These are phyloP conservation scores for Talaromyces sp. DNA, from an alignment of 2,329 filamentous ascomycete genomes.

Conservation along the genomic window DNA sequence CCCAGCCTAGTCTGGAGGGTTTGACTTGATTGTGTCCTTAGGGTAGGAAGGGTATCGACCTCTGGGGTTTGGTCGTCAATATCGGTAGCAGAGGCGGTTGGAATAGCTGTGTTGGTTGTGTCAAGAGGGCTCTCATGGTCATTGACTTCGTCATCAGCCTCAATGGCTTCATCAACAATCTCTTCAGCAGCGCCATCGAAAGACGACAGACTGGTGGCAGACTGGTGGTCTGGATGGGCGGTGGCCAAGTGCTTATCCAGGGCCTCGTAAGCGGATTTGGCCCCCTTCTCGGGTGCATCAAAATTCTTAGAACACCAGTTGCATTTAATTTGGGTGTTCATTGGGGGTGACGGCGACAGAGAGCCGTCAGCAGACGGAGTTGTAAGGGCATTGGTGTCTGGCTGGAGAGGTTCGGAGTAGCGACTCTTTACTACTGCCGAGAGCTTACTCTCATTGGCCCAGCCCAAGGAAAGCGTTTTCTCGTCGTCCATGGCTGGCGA, in stretches of 20 bases:
- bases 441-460: constrained; percentile 29
- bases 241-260: constrained; percentile 29
- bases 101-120: constrained; percentile 3
- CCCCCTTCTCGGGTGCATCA: constrained; percentile 21
- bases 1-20: constrained; percentile 15
- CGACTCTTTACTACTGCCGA: constrained; percentile 31
- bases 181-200: constrained; percentile 22
- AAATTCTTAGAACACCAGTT: constrained; percentile 32
- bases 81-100: constrained; percentile 12
- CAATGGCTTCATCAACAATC: constrained; percentile 3
- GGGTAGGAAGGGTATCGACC: constrained; percentile 10
- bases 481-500: constrained; percentile 23
- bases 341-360: constrained; percentile 26
- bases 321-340: constrained; percentile 24
- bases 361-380: constrained; percentile 32
- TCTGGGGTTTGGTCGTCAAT: constrained; percentile 15
- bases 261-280: constrained; percentile 20
- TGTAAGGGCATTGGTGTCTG: constrained; percentile 13
- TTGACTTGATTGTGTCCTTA: constrained; percentile 6
- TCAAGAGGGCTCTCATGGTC: constrained; percentile 11
- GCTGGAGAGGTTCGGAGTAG: constrained; percentile 32
- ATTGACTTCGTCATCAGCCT: constrained; percentile 13
- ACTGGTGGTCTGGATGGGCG: constrained; percentile 27
- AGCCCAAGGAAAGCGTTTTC: constrained; percentile 32
- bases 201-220: constrained; percentile 20